Conservation (phyloP, 495 filamentous ascomycete genomes). For the Tuber melanosporum region DNA sequence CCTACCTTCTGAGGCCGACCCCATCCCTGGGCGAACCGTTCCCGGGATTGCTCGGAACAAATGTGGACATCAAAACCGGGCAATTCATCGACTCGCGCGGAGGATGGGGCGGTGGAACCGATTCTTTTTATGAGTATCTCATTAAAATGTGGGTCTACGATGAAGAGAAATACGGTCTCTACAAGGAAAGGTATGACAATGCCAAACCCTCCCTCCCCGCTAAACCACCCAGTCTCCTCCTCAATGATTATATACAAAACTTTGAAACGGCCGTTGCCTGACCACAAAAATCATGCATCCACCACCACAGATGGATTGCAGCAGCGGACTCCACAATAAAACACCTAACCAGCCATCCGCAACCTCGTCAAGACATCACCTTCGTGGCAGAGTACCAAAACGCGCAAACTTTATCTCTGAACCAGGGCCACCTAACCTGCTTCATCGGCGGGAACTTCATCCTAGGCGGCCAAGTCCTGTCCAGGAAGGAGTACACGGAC, state of each 20-base stretch:
- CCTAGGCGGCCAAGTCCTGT: slow-evolving; percentile 68
- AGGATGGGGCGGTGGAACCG: slow-evolving; percentile 73
- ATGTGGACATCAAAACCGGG: slow-evolving; percentile 60
- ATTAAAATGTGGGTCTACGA: slow-evolving; percentile 93
- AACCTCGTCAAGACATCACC: slow-evolving; percentile 62
- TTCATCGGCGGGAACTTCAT: slow-evolving; percentile 85
- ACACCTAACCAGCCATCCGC: slow-evolving; percentile 66
- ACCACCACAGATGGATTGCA: slow-evolving; percentile 55
- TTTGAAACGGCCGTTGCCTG: neutral
- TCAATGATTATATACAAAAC: neutral
- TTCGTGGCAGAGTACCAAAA: slow-evolving; percentile 62
- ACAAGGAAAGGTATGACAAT: slow-evolving; percentile 50
- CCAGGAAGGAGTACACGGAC: slow-evolving; percentile 56
- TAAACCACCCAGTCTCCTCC: neutral
- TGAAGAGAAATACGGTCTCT: slow-evolving; percentile 54
- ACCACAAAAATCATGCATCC: neutral
- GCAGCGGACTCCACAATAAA: slow-evolving; percentile 72
- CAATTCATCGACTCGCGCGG: slow-evolving; percentile 60
- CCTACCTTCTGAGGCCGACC: slow-evolving; percentile 61
- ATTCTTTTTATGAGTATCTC: slow-evolving; percentile 87
- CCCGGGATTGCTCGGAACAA: slow-evolving; percentile 67
- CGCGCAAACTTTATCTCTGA: slow-evolving; percentile 47
- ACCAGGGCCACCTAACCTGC: slow-evolving; percentile 66
- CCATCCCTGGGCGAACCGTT: slow-evolving; percentile 63
- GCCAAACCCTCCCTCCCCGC: neutral